Evolutionary conservation across 225 moss, liverwort and hornwort genomes (phyloP).

Genomic region (Asterella californica): DNA sequence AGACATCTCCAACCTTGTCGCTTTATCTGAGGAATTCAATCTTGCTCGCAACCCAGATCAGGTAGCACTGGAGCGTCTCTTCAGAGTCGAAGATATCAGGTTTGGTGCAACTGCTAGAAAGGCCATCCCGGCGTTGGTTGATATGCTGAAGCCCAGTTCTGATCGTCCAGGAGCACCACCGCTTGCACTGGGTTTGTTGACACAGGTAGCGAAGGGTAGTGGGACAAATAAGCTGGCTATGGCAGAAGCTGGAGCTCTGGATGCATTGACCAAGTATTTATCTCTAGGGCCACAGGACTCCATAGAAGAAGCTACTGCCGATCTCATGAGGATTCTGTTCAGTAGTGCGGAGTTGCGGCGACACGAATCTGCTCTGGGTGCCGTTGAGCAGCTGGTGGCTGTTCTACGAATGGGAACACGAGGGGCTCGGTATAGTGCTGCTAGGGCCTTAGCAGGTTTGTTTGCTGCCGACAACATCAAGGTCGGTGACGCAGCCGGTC

Average conservation of each 20-base stretch:
- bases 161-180: conserved; percentile 97
- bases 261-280: conserved; percentile 88
- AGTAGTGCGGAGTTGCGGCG: conserved; percentile 81
- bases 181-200: conserved; percentile 79
- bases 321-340: conserved; percentile 81
- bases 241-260: conserved; percentile 97
- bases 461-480: conserved; percentile 88
- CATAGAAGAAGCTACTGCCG: conserved; percentile 91
- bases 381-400: conserved; percentile 92
- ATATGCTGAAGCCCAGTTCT: conserved; percentile 85
- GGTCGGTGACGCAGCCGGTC: conserved; percentile 86
- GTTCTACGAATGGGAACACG: conserved; percentile 89
- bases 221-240: conserved; percentile 92
- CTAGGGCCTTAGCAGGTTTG: conserved; percentile 77
- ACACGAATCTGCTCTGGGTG: conserved; percentile 79
- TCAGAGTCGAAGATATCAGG: conserved; percentile 95
- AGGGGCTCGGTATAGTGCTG: conserved; percentile 88
- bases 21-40: conserved; percentile 77
- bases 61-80: conserved; percentile 86
- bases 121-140: conserved; percentile 93
- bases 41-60: conserved; percentile 85
- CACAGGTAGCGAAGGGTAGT: conserved; percentile 87
- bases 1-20: conserved; percentile 73
- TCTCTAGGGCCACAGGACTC: conserved; percentile 96
- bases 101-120: conserved; percentile 94